phyloP scores from a whole-genome alignment of 371 early-diverging fungal genomes.

The Lichtheimia ramosa region DNA sequence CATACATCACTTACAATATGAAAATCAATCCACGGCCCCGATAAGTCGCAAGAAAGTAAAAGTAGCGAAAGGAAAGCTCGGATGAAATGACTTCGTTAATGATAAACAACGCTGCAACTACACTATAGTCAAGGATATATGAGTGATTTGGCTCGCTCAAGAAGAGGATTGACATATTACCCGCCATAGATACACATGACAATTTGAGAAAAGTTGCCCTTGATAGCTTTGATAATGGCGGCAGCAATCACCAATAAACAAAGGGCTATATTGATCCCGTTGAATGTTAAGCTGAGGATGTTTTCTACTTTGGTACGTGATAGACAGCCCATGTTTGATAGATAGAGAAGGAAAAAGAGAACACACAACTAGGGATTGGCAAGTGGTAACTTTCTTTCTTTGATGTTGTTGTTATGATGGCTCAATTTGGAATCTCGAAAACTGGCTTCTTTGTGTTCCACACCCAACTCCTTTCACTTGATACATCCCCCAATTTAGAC shows the following conservation, averaged over 20 bases:
- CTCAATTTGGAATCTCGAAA: conserved; percentile 8
- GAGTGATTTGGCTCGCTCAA: background rate
- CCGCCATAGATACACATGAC: conserved; percentile 46
- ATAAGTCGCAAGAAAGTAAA: conserved; percentile 32
- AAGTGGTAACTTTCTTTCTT: background rate
- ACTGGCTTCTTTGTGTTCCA: too few relatives aligned
- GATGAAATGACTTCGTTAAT: conserved; percentile 35
- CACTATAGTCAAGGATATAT: conserved; percentile 13
- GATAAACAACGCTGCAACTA: conserved; percentile 30
- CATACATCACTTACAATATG: conserved; percentile 33
- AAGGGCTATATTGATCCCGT: conserved; percentile 36
- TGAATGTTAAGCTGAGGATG: conserved; percentile 34
- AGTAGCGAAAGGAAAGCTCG: conserved; percentile 25
- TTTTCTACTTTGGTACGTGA: conserved; percentile 46
- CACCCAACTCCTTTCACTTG: too few relatives aligned
- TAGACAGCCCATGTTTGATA: conserved; percentile 18
- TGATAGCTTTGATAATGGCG: conserved; percentile 30
- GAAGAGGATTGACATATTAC: conserved; percentile 18
- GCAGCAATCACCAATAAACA: conserved; percentile 36
- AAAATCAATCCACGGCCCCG: conserved; percentile 40
- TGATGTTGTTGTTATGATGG: conserved; percentile 6
- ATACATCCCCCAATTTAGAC: too few relatives aligned
- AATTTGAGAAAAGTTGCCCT: conserved; percentile 35
- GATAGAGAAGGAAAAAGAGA: conserved; percentile 3
- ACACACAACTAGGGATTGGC: background rate